Evolutionary conservation across 306 rosid genomes (phyloP).

Genomic region (Senna siamea): DNA sequence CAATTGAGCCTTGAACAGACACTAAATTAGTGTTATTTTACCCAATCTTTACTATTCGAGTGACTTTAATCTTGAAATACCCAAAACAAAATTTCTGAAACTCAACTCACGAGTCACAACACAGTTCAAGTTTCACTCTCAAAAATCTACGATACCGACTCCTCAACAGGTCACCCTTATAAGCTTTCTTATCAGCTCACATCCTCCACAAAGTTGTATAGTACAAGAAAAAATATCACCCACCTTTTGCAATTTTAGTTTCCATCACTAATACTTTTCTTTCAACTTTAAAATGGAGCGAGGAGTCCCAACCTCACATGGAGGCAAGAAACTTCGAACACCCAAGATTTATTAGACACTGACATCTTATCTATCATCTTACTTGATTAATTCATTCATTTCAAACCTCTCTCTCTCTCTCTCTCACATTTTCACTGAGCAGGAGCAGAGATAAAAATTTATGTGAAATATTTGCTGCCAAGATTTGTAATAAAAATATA

Average conservation of each 20-base stretch:
- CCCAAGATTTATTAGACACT: background rate
- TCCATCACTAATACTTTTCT: background rate
- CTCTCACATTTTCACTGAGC: too few relatives aligned
- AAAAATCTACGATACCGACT: slow-evolving; percentile 30
- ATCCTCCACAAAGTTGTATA: slow-evolving; percentile 23
- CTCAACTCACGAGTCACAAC: too few relatives aligned
- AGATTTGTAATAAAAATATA: too few relatives aligned
- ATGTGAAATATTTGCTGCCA: too few relatives aligned
- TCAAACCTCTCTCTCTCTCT: background rate
- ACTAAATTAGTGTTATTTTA: too few relatives aligned
- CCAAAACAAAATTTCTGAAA: background rate
- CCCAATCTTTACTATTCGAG: too few relatives aligned
- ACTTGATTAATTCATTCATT: background rate
- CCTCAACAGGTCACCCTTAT: slow-evolving; percentile 7
- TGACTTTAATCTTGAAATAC: too few relatives aligned
- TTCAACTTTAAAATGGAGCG: background rate
- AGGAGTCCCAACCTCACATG: slow-evolving; percentile 20
- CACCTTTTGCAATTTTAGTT: background rate
- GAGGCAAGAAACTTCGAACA: background rate
- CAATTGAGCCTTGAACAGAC: too few relatives aligned
- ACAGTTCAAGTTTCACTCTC: slow-evolving; percentile 13
- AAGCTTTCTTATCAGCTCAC: slow-evolving; percentile 25
- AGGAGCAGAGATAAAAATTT: too few relatives aligned
- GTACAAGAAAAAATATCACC: background rate
- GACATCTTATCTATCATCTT: background rate